Percentiles rank a stretch among this genome's conserved stretches.
Evolutionary conservation across 208 protist species (phyloP).

Genomic region (Polymyxa betae): DNA sequence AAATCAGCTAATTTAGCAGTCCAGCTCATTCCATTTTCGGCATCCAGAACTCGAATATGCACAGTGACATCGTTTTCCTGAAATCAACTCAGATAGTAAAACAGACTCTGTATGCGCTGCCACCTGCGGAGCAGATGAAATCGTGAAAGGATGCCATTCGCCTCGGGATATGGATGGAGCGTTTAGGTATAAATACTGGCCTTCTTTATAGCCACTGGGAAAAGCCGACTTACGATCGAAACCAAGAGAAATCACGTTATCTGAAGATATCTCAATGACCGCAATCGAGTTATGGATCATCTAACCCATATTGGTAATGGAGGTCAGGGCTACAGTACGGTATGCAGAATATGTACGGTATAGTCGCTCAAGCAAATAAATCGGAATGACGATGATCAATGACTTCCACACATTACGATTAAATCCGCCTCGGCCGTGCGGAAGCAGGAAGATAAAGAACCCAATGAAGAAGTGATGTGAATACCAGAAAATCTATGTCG

Average conservation of each 20-base stretch:
- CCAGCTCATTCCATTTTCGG: slow-evolving; percentile 37
- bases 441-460: slow-evolving; percentile 42
- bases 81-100: neutral
- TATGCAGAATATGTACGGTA: neutral
- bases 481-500: slow-evolving; percentile 51
- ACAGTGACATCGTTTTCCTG: slow-evolving; percentile 32
- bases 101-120: neutral
- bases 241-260: slow-evolving; percentile 32
- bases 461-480: slow-evolving; percentile 52
- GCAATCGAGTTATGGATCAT: neutral
- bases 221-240: slow-evolving; percentile 47
- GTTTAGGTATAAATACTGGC: slow-evolving; percentile 55
- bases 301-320: slow-evolving; percentile 36
- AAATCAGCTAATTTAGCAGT: slow-evolving; percentile 10
- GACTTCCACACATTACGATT: slow-evolving; percentile 54
- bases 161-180: neutral
- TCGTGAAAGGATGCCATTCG: slow-evolving; percentile 43
- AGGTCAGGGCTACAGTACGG: neutral
- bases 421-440: slow-evolving; percentile 20
- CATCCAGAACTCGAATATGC: slow-evolving; percentile 14
- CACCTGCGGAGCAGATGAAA: slow-evolving; percentile 24
- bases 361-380: slow-evolving; percentile 53
- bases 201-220: slow-evolving; percentile 48
- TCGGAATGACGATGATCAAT: neutral
- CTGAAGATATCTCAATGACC: neutral